phyloP scores from a whole-genome alignment of 139 green algal genomes.

The Bryopsis sp. region DNA sequence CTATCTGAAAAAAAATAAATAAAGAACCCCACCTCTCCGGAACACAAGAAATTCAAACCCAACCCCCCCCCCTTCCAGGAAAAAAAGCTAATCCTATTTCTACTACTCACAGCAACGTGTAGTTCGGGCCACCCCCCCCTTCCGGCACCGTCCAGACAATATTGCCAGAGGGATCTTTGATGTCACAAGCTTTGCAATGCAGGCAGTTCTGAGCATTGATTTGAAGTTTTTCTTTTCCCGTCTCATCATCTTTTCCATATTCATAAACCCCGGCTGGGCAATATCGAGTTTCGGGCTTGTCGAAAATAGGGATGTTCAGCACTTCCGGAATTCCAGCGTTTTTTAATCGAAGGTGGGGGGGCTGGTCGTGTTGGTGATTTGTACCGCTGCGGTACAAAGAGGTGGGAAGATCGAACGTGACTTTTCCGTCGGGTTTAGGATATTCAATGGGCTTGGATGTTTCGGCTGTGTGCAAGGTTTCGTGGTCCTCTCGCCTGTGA shows the following conservation, averaged over 20 bases:
- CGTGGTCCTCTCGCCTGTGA: constrained; percentile 44
- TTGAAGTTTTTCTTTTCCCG: constrained; percentile 34
- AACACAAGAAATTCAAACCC: too few relatives aligned
- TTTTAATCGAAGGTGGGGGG: constrained; percentile 67
- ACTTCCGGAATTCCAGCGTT: constrained; percentile 43
- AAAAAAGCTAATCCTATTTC: too few relatives aligned
- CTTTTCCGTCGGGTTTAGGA: constrained; percentile 62
- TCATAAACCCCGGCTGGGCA: constrained; percentile 82
- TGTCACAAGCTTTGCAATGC: constrained; percentile 93
- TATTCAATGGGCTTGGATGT: constrained; percentile 49
- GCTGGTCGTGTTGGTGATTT: constrained; percentile 93
- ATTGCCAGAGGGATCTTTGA: constrained; percentile 88
- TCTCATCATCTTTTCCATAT: constrained; percentile 50
- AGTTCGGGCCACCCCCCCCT: constrained; percentile 78
- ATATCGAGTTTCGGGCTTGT: constrained; percentile 16
- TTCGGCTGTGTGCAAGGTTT: constrained; percentile 40
- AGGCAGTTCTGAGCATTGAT: constrained; percentile 97
- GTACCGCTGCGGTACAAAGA: constrained; percentile 80
- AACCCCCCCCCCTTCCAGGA: too few relatives aligned
- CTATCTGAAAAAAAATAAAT: too few relatives aligned
- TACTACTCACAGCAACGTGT: constrained; percentile 64
- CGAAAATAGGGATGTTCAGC: constrained; percentile 11
- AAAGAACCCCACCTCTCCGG: too few relatives aligned
- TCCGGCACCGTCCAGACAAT: constrained; percentile 88
- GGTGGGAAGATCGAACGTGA: constrained; percentile 83